Evolutionary conservation across 495 filamentous ascomycete species (phyloP).

Genomic region (Neurospora terricola): DNA sequence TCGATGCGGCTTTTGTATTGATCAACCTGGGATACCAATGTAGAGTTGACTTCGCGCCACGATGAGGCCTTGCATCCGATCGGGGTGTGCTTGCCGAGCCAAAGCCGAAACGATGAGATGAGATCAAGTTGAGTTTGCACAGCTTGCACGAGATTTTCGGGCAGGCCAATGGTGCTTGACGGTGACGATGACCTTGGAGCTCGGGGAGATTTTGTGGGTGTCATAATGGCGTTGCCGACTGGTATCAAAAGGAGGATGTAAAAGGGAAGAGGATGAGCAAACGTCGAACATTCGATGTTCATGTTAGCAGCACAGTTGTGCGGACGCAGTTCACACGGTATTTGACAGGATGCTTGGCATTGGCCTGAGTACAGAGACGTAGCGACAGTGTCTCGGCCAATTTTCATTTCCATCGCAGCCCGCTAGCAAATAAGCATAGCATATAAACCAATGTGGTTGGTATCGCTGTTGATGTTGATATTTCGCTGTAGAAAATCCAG

Average conservation of each 20-base stretch:
- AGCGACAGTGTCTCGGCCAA: neutral
- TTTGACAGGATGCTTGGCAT: neutral
- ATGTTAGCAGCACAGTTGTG: neutral
- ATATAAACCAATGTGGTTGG: neutral
- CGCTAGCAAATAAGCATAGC: neutral
- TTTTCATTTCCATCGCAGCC: neutral
- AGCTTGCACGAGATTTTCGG: neutral
- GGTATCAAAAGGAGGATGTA: neutral
- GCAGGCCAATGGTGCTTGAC: neutral
- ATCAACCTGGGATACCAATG: neutral
- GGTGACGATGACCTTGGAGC: neutral
- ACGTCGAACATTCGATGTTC: neutral
- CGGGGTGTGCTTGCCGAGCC: slow-evolving; percentile 2
- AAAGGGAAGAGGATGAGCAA: neutral
- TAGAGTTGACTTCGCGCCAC: neutral
- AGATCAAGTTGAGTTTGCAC: slow-evolving; percentile 4
- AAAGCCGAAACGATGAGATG: slow-evolving; percentile 4
- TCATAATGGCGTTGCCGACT: neutral
- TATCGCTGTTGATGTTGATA: neutral
- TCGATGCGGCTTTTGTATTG: neutral
- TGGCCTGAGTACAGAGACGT: neutral
- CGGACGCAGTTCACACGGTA: neutral
- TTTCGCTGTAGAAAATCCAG: neutral
- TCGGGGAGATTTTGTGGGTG: neutral
- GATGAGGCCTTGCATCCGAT: neutral